Evolutionary conservation across 352 stramenopile genomes (phyloP).

Genomic region (Phytophthora idaei): DNA sequence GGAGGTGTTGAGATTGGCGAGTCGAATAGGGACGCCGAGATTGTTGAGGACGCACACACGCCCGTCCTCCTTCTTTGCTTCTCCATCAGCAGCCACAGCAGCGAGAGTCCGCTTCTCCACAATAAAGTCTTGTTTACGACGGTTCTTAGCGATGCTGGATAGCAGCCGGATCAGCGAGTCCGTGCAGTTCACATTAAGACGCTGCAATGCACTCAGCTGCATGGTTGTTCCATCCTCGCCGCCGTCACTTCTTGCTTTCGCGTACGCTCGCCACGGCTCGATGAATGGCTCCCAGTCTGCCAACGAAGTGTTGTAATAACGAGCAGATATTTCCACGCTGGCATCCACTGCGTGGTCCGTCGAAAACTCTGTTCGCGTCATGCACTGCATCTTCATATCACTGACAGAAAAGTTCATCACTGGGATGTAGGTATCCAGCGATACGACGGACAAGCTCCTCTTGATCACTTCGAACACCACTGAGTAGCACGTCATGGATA

Average conservation of each 20-base stretch:
- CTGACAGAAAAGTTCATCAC: constrained; percentile 90
- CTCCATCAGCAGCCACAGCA: constrained; percentile 75
- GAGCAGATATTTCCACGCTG: constrained; percentile 79
- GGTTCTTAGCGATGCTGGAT: constrained; percentile 80
- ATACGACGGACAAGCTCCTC: constrained; percentile 85
- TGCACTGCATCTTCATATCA: constrained; percentile 79
- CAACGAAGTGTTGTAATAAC: constrained; percentile 89
- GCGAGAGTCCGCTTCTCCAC: constrained; percentile 78
- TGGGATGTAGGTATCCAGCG: constrained; percentile 89
- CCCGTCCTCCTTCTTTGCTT: constrained; percentile 85
- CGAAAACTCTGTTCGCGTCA: constrained; percentile 75
- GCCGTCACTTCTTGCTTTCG: constrained; percentile 62
- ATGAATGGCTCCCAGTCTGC: constrained; percentile 90
- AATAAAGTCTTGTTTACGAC: constrained; percentile 73
- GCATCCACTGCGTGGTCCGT: constrained; percentile 72
- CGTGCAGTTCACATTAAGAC: constrained; percentile 88
- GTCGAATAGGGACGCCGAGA: constrained; percentile 84
- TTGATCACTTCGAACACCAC: constrained; percentile 92
- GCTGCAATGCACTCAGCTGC: constrained; percentile 83
- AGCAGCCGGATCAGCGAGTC: constrained; percentile 82
- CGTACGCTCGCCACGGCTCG: constrained; percentile 84
- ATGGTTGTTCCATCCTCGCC: constrained; percentile 64
- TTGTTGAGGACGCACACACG: constrained; percentile 91
- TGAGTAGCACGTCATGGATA: constrained; percentile 74
- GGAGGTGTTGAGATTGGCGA: constrained; percentile 89